A percentile compares a stretch with the other conserved stretches of the same genome.
Evolutionary conservation across 352 stramenopile species (phyloP).

Genomic region (Blastocystis sp.): DNA sequence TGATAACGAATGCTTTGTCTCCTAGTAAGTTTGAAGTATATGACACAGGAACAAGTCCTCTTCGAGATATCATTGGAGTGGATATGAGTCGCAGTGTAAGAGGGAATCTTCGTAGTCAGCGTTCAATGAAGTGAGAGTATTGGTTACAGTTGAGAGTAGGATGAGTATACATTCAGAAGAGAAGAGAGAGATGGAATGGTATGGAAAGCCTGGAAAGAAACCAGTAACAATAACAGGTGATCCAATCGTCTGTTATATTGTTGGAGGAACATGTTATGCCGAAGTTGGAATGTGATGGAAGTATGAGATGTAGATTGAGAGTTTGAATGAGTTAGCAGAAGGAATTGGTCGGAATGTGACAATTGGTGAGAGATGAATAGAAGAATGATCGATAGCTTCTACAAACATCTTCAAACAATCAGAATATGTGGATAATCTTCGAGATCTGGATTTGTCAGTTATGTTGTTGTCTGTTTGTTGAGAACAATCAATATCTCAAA

Average conservation of each 20-base stretch:
- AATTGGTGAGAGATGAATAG: background rate
- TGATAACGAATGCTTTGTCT: background rate
- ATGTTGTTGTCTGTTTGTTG: background rate
- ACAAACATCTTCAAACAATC: conserved; percentile 16
- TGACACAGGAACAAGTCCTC: background rate
- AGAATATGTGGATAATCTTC: background rate
- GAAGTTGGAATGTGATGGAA: background rate
- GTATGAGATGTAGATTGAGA: background rate
- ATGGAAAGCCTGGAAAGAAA: conserved; percentile 9
- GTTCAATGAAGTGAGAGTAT: background rate
- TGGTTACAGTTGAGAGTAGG: background rate
- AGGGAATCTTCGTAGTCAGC: background rate
- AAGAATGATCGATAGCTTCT: background rate
- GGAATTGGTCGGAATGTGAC: conserved; percentile 2
- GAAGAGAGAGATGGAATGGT: conserved; percentile 14
- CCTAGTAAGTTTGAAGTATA: background rate
- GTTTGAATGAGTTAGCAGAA: conserved; percentile 24
- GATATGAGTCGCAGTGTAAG: conserved; percentile 39
- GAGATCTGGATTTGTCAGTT: conserved; percentile 12
- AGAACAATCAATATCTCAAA: background rate
- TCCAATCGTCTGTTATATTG: conserved; percentile 13
- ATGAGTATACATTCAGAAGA: background rate
- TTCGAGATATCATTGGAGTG: background rate
- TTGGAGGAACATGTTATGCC: conserved; percentile 15
- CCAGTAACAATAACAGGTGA: background rate